Conservation (phyloP, 106 monocot species). For the Narthecium ossifragum region DNA sequence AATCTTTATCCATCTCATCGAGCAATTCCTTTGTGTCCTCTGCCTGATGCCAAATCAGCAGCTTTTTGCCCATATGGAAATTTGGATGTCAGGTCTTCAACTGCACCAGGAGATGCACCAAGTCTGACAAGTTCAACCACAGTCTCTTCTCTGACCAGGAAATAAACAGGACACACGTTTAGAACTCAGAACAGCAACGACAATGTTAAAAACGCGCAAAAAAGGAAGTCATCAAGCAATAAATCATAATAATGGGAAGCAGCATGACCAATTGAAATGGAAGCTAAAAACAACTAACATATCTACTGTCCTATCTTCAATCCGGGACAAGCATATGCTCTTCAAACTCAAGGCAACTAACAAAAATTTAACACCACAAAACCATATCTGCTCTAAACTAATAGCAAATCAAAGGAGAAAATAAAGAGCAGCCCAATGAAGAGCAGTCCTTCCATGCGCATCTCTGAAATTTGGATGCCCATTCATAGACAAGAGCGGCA, state of each 20-base stretch:
- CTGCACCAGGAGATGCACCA: conserved; percentile 51
- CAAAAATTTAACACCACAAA: no score
- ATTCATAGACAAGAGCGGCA: conserved; percentile 60
- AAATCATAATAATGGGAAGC: neutral
- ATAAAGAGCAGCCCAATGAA: conserved; percentile 65
- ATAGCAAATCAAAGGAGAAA: neutral
- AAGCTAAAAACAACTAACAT: no score
- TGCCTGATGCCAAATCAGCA: conserved; percentile 66
- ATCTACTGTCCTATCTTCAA: no score
- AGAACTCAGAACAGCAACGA: neutral
- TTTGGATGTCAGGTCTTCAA: conserved; percentile 62
- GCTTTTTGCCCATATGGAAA: conserved; percentile 59
- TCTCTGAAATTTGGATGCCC: conserved; percentile 58
- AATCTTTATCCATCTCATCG: no score
- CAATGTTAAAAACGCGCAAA: neutral
- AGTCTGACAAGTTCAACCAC: conserved; percentile 42
- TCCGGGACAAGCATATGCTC: no score
- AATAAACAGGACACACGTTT: neutral
- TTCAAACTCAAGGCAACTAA: no score
- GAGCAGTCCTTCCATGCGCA: conserved; percentile 41
- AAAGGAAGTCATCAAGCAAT: neutral
- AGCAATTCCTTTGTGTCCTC: conserved; percentile 76
- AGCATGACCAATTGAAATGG: neutral
- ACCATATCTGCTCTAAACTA: neutral
- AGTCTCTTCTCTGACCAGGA: conserved; percentile 49